Percentiles rank a stretch among this genome's conserved stretches.
These are phyloP conservation scores for Candida sonorensis DNA, from an alignment of 805 yeast genomes.

Conservation along the genomic window DNA sequence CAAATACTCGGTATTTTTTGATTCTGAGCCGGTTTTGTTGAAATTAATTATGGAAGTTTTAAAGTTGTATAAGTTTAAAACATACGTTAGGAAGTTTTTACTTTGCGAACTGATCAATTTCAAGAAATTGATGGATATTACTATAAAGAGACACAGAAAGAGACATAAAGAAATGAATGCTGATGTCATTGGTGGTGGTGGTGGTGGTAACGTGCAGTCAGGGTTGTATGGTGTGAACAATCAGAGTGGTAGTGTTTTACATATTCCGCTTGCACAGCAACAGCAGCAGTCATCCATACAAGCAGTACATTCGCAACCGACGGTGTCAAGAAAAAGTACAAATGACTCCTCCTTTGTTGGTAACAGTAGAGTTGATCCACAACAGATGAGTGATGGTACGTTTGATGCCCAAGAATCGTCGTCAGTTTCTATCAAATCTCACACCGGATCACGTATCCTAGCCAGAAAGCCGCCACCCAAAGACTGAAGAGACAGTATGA, in stretches of 20 bases:
- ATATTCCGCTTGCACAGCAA: too few relatives aligned
- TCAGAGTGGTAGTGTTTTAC: too few relatives aligned
- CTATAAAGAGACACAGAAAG: constrained; percentile 40
- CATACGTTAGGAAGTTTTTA: constrained; percentile 50
- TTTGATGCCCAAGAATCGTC: too few relatives aligned
- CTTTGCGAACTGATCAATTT: constrained; percentile 59
- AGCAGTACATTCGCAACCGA: too few relatives aligned
- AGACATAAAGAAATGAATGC: constrained; percentile 9
- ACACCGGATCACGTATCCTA: background rate
- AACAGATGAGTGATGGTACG: too few relatives aligned
- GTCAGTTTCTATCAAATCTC: too few relatives aligned
- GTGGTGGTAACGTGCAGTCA: background rate
- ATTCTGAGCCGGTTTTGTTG: constrained; percentile 46
- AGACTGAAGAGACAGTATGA: background rate
- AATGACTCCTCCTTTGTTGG: too few relatives aligned
- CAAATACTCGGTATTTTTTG: constrained; percentile 45
- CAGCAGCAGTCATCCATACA: too few relatives aligned
- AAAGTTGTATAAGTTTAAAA: constrained; percentile 55
- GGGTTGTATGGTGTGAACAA: too few relatives aligned
- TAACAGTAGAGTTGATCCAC: too few relatives aligned
- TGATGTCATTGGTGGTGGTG: background rate
- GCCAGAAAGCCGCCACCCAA: background rate
- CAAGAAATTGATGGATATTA: constrained; percentile 42
- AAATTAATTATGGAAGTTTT: constrained; percentile 41
- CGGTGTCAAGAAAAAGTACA: too few relatives aligned